Evolutionary conservation across 2,329 filamentous ascomycete species (phyloP), one percentile per base, ranked within the genome.

Genomic region (Nemania serpens): DNA sequence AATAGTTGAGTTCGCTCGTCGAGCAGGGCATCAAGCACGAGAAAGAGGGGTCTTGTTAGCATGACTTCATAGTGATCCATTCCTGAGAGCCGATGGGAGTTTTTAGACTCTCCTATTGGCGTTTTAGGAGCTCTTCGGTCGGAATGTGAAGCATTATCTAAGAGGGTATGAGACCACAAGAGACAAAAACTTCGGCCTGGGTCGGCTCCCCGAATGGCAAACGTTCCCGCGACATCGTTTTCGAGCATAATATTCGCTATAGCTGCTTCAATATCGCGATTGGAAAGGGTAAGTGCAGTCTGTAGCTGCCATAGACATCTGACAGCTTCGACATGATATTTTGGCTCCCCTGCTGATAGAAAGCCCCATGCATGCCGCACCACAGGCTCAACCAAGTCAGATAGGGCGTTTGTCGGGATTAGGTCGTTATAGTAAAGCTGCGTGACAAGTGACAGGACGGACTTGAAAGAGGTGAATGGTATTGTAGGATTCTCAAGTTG

Each of bases 281-380:
- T 88, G 1, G 83, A 78, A 41, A 82, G 78, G 1, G 88, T 85
- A 12, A 96, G 83, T 0, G 87, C 84, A 22, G 83, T 85, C 68
- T 98, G 93, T 53, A 99, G 78, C 66, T 92, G 87, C 91, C 95
- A 96, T 41, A 99, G 79, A 67, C 88, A 89, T 59, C 91, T 87
- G 9, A 96, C 91, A 17, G 93, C 89, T 77, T 99, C 96, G 34
- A 99, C 93, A 71, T 98, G 95, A 67, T 94, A 96, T 72, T 97
- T 97, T 0, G 93, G 93, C 64, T 89, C 88, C 12, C 88, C 82
- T n/a, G 91, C 88, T 0, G 92, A 91, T 41, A 99, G 77, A 70
- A 91, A 92, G 5, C 79, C 75, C 95, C 95, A 99, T 0, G 94
- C 82, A 58, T 88, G 84, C 1, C 81, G 80, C 15, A 95, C 87